These are phyloP conservation scores for Xylaria arbuscula DNA, from an alignment of 2,329 filamentous ascomycete species.

Conservation along the genomic window DNA sequence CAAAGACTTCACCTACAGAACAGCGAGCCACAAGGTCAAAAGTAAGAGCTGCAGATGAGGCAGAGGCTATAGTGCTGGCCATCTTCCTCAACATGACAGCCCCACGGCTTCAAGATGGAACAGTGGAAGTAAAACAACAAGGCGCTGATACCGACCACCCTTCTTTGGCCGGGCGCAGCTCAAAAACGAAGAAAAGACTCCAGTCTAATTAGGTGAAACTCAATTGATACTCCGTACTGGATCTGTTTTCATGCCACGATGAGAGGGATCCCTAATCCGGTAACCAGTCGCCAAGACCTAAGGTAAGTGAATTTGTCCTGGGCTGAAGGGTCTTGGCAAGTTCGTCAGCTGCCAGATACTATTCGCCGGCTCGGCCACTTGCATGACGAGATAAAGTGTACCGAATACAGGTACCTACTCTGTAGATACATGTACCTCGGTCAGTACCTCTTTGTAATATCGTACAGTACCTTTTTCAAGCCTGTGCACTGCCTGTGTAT, in stretches of 20 bases:
- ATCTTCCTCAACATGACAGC: constrained; percentile 50
- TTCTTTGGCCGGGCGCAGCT: not conserved
- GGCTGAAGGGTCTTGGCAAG: constrained; percentile 2
- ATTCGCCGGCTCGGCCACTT: not conserved
- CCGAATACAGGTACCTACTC: not conserved
- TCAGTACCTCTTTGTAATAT: not conserved
- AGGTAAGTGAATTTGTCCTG: constrained; percentile 18
- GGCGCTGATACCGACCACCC: not conserved
- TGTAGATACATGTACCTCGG: not conserved
- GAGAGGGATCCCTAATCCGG: not conserved
- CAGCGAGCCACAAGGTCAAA: constrained; percentile 83
- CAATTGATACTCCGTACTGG: not conserved
- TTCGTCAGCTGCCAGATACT: constrained; percentile 8
- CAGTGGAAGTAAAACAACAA: not conserved
- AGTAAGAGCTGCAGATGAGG: constrained; percentile 72
- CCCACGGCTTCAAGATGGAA: constrained; percentile 15
- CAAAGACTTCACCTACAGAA: constrained; percentile 68
- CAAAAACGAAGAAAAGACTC: not conserved
- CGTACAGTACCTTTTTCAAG: not conserved
- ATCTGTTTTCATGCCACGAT: not conserved
- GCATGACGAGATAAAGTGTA: not conserved
- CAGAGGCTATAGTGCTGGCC: constrained; percentile 61
- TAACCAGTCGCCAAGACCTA: constrained; percentile 20
- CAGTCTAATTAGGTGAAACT: not conserved
- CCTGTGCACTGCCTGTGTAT: not conserved